Evolutionary conservation across 2,329 filamentous ascomycete genomes (phyloP).

Genomic region (Fusarium duplospermum): DNA sequence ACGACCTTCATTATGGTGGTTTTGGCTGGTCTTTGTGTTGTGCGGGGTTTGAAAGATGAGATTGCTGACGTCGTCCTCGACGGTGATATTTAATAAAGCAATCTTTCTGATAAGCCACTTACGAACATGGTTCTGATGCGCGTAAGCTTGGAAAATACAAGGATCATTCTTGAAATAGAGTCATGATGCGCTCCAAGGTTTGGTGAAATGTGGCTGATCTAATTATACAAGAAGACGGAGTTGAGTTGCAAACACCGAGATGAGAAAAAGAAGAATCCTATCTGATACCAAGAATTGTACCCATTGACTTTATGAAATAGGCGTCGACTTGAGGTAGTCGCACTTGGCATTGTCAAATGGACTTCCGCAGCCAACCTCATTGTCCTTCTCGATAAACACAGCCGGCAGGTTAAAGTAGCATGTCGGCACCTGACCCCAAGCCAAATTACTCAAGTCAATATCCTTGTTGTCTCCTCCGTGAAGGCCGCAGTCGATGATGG

Average conservation of each 20-base stretch:
- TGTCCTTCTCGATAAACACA: conserved; percentile 20
- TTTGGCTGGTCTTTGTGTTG: neutral
- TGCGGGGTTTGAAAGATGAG: neutral
- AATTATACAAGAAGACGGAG: neutral
- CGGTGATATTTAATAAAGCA: neutral
- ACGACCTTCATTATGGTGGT: conserved; percentile 55
- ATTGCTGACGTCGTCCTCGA: neutral
- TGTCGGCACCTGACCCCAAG: conserved; percentile 5
- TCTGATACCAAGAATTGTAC: neutral
- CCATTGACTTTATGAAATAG: neutral
- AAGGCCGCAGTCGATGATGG: conserved; percentile 21
- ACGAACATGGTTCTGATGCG: neutral
- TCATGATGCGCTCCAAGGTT: neutral
- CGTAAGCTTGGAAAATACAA: neutral
- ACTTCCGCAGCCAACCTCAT: conserved; percentile 2
- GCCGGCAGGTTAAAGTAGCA: conserved; percentile 28
- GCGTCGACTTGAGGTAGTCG: conserved; percentile 4
- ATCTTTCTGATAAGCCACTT: neutral
- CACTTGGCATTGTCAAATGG: neutral
- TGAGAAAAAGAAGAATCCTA: neutral
- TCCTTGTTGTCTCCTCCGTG: neutral
- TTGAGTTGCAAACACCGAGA: neutral
- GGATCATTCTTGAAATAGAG: neutral
- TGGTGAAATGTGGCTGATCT: neutral
- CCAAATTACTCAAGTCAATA: conserved; percentile 2